Evolutionary conservation across 768 basidiomycete genomes (phyloP), one percentile per base, ranked within the genome.

Genomic region (Rhizopogon salebrosus): DNA sequence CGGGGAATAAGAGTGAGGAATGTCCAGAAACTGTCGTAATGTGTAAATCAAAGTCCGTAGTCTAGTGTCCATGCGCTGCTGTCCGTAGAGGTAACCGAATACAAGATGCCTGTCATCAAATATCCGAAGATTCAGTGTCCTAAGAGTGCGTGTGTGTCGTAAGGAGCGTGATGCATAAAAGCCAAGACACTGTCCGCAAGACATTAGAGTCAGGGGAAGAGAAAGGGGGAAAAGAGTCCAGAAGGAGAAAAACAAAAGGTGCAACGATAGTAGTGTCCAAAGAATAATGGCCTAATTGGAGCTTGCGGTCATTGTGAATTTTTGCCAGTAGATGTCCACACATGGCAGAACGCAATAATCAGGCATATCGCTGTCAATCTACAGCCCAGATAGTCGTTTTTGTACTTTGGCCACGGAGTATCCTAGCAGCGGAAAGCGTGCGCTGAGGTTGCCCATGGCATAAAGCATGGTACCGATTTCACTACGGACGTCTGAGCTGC

Each of bases 391-490:
- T n/a, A 69, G 51, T 54, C 69, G 51, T 54, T 68, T 68, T 54
- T 70, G 68, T 26, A 60, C 61, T 41, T 67, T 68, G 38, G 63
- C 53, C 36, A 58, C 65, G 8, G 67, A 57, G 41, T 68, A 68
- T 6, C 65, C 60, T 53, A 84, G 70, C 55, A 89, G 69, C 29
- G 87, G 87, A 64, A 83, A 87, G 42, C 75, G 74, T 10, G 78
- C 65, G 54, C 78, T 76, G 41, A 89, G 77, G 52, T 71, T 78
- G 53, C 73, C 82, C 78, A 89, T 80, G 55, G 82, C 84, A 58
- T 78, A 84, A 26, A 85, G 70, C 48, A 89, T 65, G 16, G 79
- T 73, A 31, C 73, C 75, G 38, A 87, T 78, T 54, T 88, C 85
- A 60, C 72, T 78, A 55, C 82, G 80, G 49, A 84, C 68, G 54